Conservation (phyloP, 2,329 filamentous ascomycete species). For the Trichoderma guizhouense region DNA sequence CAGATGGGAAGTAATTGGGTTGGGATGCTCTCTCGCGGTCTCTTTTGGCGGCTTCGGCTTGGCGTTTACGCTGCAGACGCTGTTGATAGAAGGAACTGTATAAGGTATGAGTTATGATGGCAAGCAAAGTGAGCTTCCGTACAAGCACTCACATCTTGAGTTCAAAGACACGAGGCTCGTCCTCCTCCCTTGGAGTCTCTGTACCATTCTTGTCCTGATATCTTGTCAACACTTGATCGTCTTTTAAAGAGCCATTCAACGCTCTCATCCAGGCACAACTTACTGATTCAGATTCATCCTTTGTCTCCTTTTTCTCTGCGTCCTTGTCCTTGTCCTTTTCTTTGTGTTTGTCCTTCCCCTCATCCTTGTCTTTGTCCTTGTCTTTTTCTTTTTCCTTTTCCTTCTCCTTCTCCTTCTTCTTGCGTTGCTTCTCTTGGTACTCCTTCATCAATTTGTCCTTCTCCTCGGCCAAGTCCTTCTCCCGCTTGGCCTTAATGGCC, state of each 20-base stretch:
- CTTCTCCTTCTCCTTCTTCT: conserved; percentile 66
- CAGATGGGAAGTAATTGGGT: conserved; percentile 78
- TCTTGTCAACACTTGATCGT: conserved; percentile 29
- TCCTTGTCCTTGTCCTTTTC: conserved; percentile 35
- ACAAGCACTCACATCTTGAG: conserved; percentile 66
- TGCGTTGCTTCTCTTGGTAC: conserved; percentile 69
- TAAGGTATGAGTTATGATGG: background rate
- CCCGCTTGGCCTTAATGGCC: conserved; percentile 55
- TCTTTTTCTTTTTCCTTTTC: conserved; percentile 43
- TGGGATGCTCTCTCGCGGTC: conserved; percentile 78
- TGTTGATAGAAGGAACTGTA: conserved; percentile 79
- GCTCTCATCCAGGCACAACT: conserved; percentile 24
- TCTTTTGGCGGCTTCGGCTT: conserved; percentile 58
- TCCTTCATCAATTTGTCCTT: conserved; percentile 67
- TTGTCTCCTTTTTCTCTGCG: conserved; percentile 35
- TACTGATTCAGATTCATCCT: conserved; percentile 28
- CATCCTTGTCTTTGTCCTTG: conserved; percentile 43
- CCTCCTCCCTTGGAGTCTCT: conserved; percentile 49
- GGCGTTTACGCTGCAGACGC: conserved; percentile 68
- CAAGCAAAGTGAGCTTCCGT: background rate
- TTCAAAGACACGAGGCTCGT: conserved; percentile 76
- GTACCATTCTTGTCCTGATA: conserved; percentile 23
- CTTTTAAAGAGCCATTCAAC: background rate
- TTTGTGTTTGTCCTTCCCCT: conserved; percentile 34
- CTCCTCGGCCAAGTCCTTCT: conserved; percentile 64